These are phyloP conservation scores for Delonix regia DNA, from an alignment of 306 rosid species.

Conservation along the genomic window DNA sequence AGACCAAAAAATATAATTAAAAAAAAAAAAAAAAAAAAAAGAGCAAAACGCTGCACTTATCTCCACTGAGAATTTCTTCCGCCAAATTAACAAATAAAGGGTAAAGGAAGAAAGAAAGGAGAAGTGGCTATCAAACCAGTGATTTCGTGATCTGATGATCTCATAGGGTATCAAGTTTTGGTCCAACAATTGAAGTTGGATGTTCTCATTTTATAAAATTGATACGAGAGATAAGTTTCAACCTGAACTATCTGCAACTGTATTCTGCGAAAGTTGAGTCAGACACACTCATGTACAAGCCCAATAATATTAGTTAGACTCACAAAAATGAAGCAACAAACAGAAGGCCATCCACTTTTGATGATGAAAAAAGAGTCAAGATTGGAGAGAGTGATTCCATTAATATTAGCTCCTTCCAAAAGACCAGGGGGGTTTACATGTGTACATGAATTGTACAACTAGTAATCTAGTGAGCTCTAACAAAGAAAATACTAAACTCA, in stretches of 20 bases:
- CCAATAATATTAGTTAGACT: neutral
- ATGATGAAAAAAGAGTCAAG: neutral
- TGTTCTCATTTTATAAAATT: neutral
- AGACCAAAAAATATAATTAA: too few species aligned
- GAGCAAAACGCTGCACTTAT: too few species aligned
- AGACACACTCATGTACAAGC: neutral
- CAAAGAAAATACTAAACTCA: conserved; percentile 87
- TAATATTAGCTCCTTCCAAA: neutral
- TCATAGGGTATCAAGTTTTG: neutral
- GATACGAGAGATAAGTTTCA: neutral
- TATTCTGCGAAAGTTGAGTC: neutral
- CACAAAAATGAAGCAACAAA: neutral
- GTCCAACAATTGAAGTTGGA: conserved; percentile 5
- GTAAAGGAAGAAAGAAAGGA: neutral
- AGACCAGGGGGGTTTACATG: neutral
- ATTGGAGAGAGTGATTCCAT: neutral
- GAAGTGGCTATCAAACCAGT: neutral
- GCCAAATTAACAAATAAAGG: neutral
- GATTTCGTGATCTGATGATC: neutral
- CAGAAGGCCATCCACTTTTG: neutral
- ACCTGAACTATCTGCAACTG: neutral
- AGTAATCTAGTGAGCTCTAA: conserved; percentile 59
- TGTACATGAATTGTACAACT: neutral
- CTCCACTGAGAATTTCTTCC: neutral
- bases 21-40: too few species aligned